phyloP scores from a whole-genome alignment of 2,329 filamentous ascomycete species.

The Colletotrichum cuscutae region DNA sequence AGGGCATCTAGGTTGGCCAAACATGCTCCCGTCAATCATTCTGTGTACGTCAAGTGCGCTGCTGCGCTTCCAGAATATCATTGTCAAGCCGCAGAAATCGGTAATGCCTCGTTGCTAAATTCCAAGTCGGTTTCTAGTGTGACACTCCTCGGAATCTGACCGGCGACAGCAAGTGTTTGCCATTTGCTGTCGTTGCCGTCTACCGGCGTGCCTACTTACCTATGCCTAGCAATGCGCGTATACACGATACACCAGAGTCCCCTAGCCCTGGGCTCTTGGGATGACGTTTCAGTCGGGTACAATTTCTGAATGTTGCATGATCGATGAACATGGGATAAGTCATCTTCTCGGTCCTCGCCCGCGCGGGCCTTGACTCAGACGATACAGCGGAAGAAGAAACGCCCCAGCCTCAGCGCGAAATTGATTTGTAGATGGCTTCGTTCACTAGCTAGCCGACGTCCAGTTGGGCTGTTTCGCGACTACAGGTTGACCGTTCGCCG shows the following conservation, averaged over 20 bases:
- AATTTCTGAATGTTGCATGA: background rate
- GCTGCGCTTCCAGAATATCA: background rate
- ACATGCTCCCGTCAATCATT: background rate
- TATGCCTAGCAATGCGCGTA: background rate
- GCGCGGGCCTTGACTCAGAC: constrained; percentile 3
- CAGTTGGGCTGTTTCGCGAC: background rate
- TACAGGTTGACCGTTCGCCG: background rate
- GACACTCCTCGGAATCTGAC: background rate
- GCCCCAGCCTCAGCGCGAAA: background rate
- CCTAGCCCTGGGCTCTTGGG: background rate
- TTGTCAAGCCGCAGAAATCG: background rate
- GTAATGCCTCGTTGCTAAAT: background rate
- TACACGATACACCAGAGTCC: background rate
- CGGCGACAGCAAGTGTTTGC: background rate
- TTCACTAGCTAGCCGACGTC: background rate
- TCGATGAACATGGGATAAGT: background rate
- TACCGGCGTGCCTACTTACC: background rate
- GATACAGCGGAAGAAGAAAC: background rate
- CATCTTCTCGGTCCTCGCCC: background rate
- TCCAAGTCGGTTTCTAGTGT: background rate
- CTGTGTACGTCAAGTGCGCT: background rate
- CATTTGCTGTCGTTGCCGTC: background rate
- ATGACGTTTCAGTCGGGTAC: background rate
- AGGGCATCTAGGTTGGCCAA: background rate
- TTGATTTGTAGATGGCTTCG: background rate